Percentiles rank a stretch among this genome's conserved stretches.
Conservation (phyloP, 2,329 filamentous ascomycete species). For the Drechslerella coelobrocha region DNA sequence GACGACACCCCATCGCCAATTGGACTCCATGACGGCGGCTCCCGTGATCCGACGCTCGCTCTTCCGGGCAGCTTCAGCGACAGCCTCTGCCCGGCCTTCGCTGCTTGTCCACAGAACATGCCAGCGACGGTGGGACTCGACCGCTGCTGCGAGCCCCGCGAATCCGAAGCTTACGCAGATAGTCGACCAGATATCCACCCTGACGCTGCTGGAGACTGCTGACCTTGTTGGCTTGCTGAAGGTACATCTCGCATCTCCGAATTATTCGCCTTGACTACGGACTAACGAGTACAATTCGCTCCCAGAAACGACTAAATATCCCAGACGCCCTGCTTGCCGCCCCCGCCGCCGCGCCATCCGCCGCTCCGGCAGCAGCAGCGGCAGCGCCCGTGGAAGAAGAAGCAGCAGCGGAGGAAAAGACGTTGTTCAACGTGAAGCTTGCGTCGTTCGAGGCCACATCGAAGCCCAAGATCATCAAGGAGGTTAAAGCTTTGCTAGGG, state of each 20-base stretch:
- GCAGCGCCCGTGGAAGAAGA: slow-evolving; percentile 82
- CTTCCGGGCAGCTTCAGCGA: slow-evolving; percentile 19
- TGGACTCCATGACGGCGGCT: slow-evolving; percentile 40
- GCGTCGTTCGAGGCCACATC: slow-evolving; percentile 82
- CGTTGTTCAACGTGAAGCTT: slow-evolving; percentile 95
- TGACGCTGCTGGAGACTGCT: slow-evolving; percentile 96
- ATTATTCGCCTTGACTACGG: background rate
- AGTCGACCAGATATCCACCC: slow-evolving; percentile 97
- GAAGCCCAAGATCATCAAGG: slow-evolving; percentile 99
- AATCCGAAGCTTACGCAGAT: slow-evolving; percentile 94
- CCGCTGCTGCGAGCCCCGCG: slow-evolving; percentile 69
- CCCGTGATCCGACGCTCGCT: slow-evolving; percentile 47
- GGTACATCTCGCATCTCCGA: slow-evolving; percentile 64
- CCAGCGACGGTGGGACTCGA: slow-evolving; percentile 73
- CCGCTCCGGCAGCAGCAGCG: slow-evolving; percentile 67
- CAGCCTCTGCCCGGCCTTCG: slow-evolving; percentile 18
- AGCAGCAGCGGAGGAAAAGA: slow-evolving; percentile 89
- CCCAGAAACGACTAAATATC: slow-evolving; percentile 89
- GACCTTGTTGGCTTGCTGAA: slow-evolving; percentile 94
- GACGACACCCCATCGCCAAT: slow-evolving; percentile 22
- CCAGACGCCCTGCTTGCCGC: slow-evolving; percentile 95
- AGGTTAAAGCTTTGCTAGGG: slow-evolving; percentile 95
- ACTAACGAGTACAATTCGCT: background rate
- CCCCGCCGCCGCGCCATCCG: slow-evolving; percentile 67
- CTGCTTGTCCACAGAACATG: slow-evolving; percentile 35